Percentiles rank a stretch among this genome's conserved stretches.
Evolutionary conservation across 176 grass and related monocot genomes (phyloP).

Genomic region (Secale cereale): DNA sequence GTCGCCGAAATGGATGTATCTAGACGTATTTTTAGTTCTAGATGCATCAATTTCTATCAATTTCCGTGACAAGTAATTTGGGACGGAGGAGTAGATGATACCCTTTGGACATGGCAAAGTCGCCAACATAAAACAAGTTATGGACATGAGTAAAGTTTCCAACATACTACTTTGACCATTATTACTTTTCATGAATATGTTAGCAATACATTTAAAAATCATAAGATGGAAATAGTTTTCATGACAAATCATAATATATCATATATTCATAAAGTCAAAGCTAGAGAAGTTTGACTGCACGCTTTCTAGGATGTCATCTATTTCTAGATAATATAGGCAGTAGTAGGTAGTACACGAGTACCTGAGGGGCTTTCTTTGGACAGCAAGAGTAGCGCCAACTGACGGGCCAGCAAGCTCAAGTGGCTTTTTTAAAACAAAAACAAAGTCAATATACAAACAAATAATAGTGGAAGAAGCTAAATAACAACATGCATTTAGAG

Average conservation of each 20-base stretch:
- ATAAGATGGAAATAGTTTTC: not conserved
- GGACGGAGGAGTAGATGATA: too few relatives aligned
- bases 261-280: not conserved
- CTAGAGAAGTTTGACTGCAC: not conserved
- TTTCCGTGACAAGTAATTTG: too few relatives aligned
- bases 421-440: constrained; percentile 39
- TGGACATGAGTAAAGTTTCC: too few relatives aligned
- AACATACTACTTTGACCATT: not conserved
- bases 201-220: not conserved
- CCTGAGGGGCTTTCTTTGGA: constrained; percentile 62
- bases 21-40: too few relatives aligned
- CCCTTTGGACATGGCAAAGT: not conserved
- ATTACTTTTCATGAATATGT: not conserved
- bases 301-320: not conserved
- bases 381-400: constrained; percentile 21
- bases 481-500: not conserved
- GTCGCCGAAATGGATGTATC: too few relatives aligned
- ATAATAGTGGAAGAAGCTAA: not conserved
- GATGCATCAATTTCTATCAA: too few relatives aligned
- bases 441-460: not conserved
- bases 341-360: constrained; percentile 24
- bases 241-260: not conserved
- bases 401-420: constrained; percentile 52
- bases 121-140: not conserved
- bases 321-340: not conserved